Evolutionary conservation across 805 yeast species (phyloP), one percentile per base, ranked within the genome.

Genomic region (Spathaspora sp.): DNA sequence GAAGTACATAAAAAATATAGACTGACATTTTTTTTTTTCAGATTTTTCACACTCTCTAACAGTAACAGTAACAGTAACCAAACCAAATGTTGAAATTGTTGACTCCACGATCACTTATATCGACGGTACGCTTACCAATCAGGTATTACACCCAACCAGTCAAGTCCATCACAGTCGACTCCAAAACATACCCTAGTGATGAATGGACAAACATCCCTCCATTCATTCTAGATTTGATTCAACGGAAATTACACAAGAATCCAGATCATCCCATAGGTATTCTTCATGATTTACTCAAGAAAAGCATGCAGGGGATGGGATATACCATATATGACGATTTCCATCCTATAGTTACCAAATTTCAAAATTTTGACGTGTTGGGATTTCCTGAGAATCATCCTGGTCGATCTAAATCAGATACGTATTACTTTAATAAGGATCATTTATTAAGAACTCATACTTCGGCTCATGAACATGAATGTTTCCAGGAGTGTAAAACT

Each of bases 361-460:
- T 74, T 61, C 89, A 93, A 62, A 94, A 94, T 65, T 94, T 94
- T 63, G 99, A 94, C 65, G 88, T 87, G 1, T 76, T 94, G 38
- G 97, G 96, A 0, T 93, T 94, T 67, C 96, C 97, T 1, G 61
- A 67, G 35, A 96, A 92, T 62, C 99, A 94, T 65, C 97, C 96
- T 0, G 97, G 99, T 2, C 78, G 99, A 62, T 82, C 94, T 17
- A 87, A 81, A 61, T 87, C 96, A 2, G 99, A 94, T 65, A 93
- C 99, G 0, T 94, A 94, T 68, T 94, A 94, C 62, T 65, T 94
- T 49, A 92, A 94, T 69, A 77, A 83, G 49, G 78, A 79, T 18
- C 73, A 85, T 31, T 73, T 94, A 28, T 71, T 94, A 53, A 76
- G 99, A 62, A 94, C 99, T 0, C 99, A 94, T 64, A 93, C 99